Evolutionary conservation across 1,284 basidiomycete genomes (phyloP).

Genomic region (Microbotryomycetes sp.): DNA sequence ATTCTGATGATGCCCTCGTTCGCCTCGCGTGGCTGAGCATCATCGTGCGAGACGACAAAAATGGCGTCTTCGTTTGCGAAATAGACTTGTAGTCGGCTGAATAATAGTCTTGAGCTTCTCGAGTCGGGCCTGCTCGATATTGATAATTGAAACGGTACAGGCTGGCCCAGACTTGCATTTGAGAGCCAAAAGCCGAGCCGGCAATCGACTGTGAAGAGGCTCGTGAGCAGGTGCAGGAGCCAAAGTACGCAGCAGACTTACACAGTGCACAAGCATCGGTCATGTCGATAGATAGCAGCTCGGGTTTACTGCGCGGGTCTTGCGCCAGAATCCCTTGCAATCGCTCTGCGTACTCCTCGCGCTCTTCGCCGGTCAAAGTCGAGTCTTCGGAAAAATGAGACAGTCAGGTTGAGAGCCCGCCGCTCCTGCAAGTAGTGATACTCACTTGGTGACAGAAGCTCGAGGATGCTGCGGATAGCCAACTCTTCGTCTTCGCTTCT

Average conservation of each 20-base stretch:
- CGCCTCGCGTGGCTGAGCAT: neutral
- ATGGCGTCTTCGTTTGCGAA: no score
- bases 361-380: constrained; percentile 30
- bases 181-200: constrained; percentile 64
- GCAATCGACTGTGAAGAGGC: constrained; percentile 51
- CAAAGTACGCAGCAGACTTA: constrained; percentile 42
- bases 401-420: neutral
- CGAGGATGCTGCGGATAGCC: constrained; percentile 63
- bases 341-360: constrained; percentile 50
- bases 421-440: neutral
- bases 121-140: no score
- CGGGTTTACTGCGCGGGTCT: constrained; percentile 8
- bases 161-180: no score
- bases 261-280: constrained; percentile 56
- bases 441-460: constrained; percentile 68
- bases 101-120: no score
- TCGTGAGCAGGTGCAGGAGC: constrained; percentile 1
- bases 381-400: constrained; percentile 3
- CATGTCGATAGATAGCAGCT: constrained; percentile 48
- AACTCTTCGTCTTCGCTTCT: constrained; percentile 65
- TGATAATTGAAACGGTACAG: no score
- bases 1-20: neutral
- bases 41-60: no score
- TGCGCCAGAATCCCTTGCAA: constrained; percentile 62
- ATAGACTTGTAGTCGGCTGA: no score